Conservation (phyloP, 495 filamentous ascomycete species). For the Viridothelium virens region DNA sequence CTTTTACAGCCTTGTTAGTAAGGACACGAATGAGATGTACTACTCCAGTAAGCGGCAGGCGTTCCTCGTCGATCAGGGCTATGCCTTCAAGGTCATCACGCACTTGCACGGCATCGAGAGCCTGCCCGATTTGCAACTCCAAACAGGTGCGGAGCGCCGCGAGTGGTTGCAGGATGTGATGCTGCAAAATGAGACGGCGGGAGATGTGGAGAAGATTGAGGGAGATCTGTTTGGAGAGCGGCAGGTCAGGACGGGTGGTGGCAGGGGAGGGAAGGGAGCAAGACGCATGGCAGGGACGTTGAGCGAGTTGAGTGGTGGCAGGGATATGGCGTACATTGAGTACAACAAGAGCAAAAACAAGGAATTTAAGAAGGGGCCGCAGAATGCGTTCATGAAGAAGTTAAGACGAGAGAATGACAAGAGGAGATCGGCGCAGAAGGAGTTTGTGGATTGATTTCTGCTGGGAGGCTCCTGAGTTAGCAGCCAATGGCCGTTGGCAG, state of each 20-base stretch:
- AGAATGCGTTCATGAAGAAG: constrained; percentile 72
- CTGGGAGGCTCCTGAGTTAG: too few species aligned
- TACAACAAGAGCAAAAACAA: constrained; percentile 68
- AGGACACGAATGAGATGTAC: constrained; percentile 97
- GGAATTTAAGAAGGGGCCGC: constrained; percentile 66
- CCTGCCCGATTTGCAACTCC: constrained; percentile 70
- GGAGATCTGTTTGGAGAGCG: constrained; percentile 76
- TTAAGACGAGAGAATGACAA: constrained; percentile 65
- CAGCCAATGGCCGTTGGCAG: too few species aligned
- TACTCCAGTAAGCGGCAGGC: constrained; percentile 96
- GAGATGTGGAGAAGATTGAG: constrained; percentile 65
- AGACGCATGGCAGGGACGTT: constrained; percentile 78
- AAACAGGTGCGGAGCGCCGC: constrained; percentile 70
- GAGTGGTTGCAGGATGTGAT: constrained; percentile 90
- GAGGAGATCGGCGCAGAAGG: constrained; percentile 40
- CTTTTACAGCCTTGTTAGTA: constrained; percentile 95
- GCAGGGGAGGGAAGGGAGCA: constrained; percentile 47
- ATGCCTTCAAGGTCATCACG: constrained; percentile 99
- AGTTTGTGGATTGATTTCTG: constrained; percentile 13
- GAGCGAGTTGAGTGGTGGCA: constrained; percentile 76
- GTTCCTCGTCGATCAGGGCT: constrained; percentile 96
- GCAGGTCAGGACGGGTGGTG: constrained; percentile 32
- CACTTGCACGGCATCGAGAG: constrained; percentile 86
- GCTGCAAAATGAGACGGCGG: constrained; percentile 74
- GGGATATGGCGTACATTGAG: constrained; percentile 96